Evolutionary conservation across 106 monocot genomes (phyloP).

Genomic region (Dendrobium chrysotoxum): DNA sequence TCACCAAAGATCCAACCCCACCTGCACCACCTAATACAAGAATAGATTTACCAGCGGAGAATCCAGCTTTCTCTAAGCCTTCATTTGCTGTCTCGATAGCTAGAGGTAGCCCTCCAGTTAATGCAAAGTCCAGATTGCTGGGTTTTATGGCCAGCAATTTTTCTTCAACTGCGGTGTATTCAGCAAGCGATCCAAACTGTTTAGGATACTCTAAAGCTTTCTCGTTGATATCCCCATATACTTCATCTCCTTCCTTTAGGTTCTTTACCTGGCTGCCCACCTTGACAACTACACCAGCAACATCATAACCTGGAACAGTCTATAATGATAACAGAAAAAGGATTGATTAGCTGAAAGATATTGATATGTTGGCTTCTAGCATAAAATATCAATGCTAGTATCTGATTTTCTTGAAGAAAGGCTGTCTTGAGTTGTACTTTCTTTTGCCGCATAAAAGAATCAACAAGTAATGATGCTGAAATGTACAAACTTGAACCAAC

Average conservation of each 20-base stretch:
- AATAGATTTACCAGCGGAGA: constrained; percentile 74
- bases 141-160: constrained; percentile 77
- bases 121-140: constrained; percentile 56
- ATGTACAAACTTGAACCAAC: neutral
- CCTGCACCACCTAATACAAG: constrained; percentile 93
- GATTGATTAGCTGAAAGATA: neutral
- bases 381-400: too few relatives aligned
- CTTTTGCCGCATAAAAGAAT: neutral
- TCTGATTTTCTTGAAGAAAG: neutral
- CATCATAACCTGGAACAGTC: constrained; percentile 98
- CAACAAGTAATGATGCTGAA: neutral
- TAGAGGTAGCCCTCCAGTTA: constrained; percentile 75
- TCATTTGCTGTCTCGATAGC: constrained; percentile 79
- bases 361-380: too few relatives aligned
- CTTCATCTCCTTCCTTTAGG: constrained; percentile 94
- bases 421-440: neutral
- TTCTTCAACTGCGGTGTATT: constrained; percentile 95
- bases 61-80: constrained; percentile 72
- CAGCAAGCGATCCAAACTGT: constrained; percentile 78
- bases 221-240: constrained; percentile 80
- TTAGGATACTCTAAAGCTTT: constrained; percentile 80
- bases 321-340: constrained; percentile 11
- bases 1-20: constrained; percentile 87
- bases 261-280: constrained; percentile 71
- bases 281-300: constrained; percentile 85